Evolutionary conservation across 2,329 filamentous ascomycete species (phyloP).

Genomic region (Diaporthe velutina): DNA sequence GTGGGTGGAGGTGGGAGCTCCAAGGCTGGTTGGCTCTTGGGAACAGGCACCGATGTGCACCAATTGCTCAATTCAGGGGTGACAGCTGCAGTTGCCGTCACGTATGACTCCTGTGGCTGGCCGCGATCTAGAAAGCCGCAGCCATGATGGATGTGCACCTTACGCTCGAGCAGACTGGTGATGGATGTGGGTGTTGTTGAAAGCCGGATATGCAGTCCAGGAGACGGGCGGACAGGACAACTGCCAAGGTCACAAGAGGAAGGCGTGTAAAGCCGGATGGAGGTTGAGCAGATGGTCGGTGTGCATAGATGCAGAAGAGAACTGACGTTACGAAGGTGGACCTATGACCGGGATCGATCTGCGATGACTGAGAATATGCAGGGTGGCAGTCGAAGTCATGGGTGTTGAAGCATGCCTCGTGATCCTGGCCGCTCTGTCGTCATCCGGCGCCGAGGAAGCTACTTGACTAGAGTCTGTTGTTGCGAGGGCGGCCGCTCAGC

Average conservation of each 20-base stretch:
- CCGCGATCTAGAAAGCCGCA: constrained; percentile 32
- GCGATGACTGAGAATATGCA: constrained; percentile 30
- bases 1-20: constrained; percentile 36
- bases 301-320: constrained; percentile 24
- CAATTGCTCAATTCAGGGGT: constrained; percentile 33
- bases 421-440: constrained; percentile 39
- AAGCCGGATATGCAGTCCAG: constrained; percentile 25
- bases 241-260: constrained; percentile 34
- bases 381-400: constrained; percentile 39
- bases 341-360: constrained; percentile 37
- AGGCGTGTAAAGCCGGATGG: constrained; percentile 15
- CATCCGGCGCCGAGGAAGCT: constrained; percentile 36
- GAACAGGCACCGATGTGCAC: constrained; percentile 37
- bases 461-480: constrained; percentile 21
- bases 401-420: constrained; percentile 38
- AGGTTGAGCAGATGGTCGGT: constrained; percentile 31
- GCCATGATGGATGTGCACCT: constrained; percentile 32
- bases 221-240: constrained; percentile 3
- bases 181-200: not conserved
- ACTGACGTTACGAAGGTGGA: constrained; percentile 32
- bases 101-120: constrained; percentile 25
- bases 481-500: constrained; percentile 14
- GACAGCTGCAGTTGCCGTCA: constrained; percentile 17
- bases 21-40: constrained; percentile 31
- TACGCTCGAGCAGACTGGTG: constrained; percentile 16